Evolutionary conservation across 2,329 filamentous ascomycete genomes (phyloP), one percentile per base, ranked within the genome.

Genomic region (Penicillium sp.): DNA sequence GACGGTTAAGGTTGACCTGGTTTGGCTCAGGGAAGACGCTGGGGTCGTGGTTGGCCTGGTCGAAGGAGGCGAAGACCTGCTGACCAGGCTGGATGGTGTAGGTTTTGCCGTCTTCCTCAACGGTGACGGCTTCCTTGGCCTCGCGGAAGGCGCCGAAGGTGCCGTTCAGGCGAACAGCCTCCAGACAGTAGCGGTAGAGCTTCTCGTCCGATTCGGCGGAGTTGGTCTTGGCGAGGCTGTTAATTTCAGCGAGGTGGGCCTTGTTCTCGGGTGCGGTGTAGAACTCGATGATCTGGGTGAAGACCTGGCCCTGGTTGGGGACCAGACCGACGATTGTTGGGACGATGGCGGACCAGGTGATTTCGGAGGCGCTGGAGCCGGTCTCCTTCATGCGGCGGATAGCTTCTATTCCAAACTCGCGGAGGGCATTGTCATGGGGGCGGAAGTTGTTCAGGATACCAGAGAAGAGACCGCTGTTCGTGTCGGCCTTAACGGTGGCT

Each of bases 281-380:
- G 75, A 84, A 91, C 69, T 92, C 89, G 19, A 91, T 78, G 2
- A 88, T 81, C 75, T 90, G 87, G 1, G 87, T 85, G 69, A 92
- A 91, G 66, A 89, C 79, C 67, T 89, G 84, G 2, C 84, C 86
- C 70, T 92, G 88, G 66, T 86, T 89, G 1, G 89, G 86, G 8
- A 90, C 86, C 72, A 89, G 83, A 1, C 86, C 84, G 4, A 82
- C 82, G 0, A 86, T 85, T 0, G 86, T 86, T 0, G 89, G 89
- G 49, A 92, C 67, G 40, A 92, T 82, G 69, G 90, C 86, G 25
- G 82, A 82, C 84, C 86, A 90, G 0, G 88, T 85, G 60, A 92
- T 85, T 50, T 92, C 87, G 25, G 86, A 80, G 3, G 81, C 77
- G 52, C 79, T 84, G 57, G 90, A 71, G 0, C 89, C 88, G 12